phyloP scores from a whole-genome alignment of 192 early-diverging fungal genomes.

The Spinellus fusiger region DNA sequence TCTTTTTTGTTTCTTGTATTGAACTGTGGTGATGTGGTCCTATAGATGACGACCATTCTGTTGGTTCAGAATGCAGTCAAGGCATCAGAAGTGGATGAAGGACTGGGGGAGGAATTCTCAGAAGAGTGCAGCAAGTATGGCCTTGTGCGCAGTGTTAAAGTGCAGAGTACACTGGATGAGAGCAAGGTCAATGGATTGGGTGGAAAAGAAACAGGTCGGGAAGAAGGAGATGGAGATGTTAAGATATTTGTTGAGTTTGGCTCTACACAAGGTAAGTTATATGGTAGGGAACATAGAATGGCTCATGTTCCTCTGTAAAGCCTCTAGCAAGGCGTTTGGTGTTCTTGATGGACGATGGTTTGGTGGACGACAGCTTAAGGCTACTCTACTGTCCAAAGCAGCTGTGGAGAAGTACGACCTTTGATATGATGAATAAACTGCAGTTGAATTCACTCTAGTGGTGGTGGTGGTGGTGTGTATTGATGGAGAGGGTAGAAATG shows the following conservation, averaged over 20 bases:
- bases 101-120: slow-evolving; percentile 75
- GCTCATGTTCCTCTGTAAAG: slow-evolving; percentile 21
- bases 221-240: slow-evolving; percentile 45
- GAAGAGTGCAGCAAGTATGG: slow-evolving; percentile 84
- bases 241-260: slow-evolving; percentile 74
- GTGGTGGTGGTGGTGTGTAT: too few species aligned
- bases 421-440: too few species aligned
- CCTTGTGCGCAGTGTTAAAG: slow-evolving; percentile 54
- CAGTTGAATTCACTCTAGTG: too few species aligned
- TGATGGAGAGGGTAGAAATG: too few species aligned
- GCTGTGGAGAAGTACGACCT: not conserved
- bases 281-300: not conserved
- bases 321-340: slow-evolving; percentile 52
- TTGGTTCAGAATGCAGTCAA: slow-evolving; percentile 64
- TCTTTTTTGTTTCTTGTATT: not conserved
- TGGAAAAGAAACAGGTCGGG: slow-evolving; percentile 15
- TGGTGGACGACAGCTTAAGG: slow-evolving; percentile 67
- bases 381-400: slow-evolving; percentile 30
- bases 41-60: slow-evolving; percentile 49
- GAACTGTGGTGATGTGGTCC: not conserved
- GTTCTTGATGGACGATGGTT: slow-evolving; percentile 80
- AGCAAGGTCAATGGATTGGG: slow-evolving; percentile 20
- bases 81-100: slow-evolving; percentile 70
- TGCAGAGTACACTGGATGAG: slow-evolving; percentile 45
- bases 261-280: slow-evolving; percentile 37